phyloP scores from a whole-genome alignment of 192 early-diverging fungal genomes.

The Backusella psychrophila region DNA sequence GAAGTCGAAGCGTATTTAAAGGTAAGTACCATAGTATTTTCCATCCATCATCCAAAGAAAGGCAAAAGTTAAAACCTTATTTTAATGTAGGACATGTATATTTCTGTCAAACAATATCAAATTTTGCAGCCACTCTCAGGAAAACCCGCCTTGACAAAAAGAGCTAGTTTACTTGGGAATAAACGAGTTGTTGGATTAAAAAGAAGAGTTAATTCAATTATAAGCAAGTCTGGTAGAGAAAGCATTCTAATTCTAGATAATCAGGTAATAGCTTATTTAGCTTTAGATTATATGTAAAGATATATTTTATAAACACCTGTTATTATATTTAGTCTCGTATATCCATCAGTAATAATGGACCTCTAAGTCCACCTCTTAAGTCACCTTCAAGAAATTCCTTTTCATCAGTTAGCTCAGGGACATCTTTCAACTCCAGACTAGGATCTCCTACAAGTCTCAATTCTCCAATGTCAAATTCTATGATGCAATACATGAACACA shows the following conservation, averaged over 20 bases:
- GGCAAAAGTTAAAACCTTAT: not conserved
- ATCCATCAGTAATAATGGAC: not conserved
- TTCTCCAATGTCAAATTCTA: slow-evolving; percentile 2
- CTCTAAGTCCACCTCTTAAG: not conserved
- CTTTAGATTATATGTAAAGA: not conserved
- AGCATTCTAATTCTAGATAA: slow-evolving; percentile 1
- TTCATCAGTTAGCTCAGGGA: not conserved
- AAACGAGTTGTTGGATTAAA: slow-evolving; percentile 19
- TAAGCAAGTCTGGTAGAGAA: slow-evolving; percentile 16
- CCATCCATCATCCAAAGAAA: not conserved
- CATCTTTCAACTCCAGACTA: not conserved
- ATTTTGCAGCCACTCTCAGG: slow-evolving; percentile 31
- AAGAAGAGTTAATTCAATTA: slow-evolving; percentile 26
- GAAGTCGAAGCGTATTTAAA: slow-evolving; percentile 22
- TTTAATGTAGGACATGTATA: slow-evolving; percentile 33
- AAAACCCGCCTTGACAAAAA: not conserved
- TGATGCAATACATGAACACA: not conserved
- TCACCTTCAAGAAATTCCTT: slow-evolving; percentile 11
- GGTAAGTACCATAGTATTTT: not conserved
- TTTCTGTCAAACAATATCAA: slow-evolving; percentile 36
- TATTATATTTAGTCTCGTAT: not conserved
- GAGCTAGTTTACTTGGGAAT: slow-evolving; percentile 9
- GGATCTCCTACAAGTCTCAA: not conserved
- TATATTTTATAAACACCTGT: not conserved
- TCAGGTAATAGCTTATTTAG: not conserved